Conservation (phyloP, 768 basidiomycete species). For the Neoboletus magnificus region DNA sequence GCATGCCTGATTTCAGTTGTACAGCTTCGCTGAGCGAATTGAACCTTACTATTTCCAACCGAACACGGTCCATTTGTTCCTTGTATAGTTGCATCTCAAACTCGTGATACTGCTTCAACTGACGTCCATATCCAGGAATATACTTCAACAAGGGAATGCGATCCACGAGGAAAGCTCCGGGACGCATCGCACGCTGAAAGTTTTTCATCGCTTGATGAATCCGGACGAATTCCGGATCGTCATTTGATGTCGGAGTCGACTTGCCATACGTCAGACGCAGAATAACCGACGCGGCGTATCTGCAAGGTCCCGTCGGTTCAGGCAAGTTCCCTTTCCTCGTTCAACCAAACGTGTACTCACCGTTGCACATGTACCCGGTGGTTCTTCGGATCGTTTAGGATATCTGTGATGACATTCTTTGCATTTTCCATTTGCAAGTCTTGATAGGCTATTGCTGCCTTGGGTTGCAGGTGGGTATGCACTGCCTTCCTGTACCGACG, state of each 20-base stretch:
- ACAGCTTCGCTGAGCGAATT: neutral
- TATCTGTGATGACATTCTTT: slow-evolving; percentile 22
- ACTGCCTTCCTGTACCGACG: slow-evolving; percentile 52
- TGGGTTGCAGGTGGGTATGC: slow-evolving; percentile 48
- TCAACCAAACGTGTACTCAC: slow-evolving; percentile 28
- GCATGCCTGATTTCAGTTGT: neutral
- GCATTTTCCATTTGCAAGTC: slow-evolving; percentile 40
- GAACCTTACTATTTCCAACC: slow-evolving; percentile 38
- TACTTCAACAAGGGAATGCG: slow-evolving; percentile 35
- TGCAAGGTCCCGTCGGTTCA: slow-evolving; percentile 2
- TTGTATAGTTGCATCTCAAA: slow-evolving; percentile 51
- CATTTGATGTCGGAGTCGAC: slow-evolving; percentile 18
- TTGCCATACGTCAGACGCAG: slow-evolving; percentile 26
- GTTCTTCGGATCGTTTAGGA: slow-evolving; percentile 31
- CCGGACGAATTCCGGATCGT: slow-evolving; percentile 21
- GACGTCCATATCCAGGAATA: slow-evolving; percentile 55
- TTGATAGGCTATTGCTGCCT: slow-evolving; percentile 40
- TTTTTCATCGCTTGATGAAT: slow-evolving; percentile 18
- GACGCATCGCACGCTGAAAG: slow-evolving; percentile 26
- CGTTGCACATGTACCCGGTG: slow-evolving; percentile 45
- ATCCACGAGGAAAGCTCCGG: slow-evolving; percentile 38
- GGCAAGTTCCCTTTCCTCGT: no score
- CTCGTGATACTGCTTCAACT: slow-evolving; percentile 47
- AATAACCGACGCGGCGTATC: slow-evolving; percentile 24
- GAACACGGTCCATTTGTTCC: slow-evolving; percentile 44